Evolutionary conservation across 2,329 filamentous ascomycete genomes (phyloP).

Genomic region (Keithomyces neogunnii): DNA sequence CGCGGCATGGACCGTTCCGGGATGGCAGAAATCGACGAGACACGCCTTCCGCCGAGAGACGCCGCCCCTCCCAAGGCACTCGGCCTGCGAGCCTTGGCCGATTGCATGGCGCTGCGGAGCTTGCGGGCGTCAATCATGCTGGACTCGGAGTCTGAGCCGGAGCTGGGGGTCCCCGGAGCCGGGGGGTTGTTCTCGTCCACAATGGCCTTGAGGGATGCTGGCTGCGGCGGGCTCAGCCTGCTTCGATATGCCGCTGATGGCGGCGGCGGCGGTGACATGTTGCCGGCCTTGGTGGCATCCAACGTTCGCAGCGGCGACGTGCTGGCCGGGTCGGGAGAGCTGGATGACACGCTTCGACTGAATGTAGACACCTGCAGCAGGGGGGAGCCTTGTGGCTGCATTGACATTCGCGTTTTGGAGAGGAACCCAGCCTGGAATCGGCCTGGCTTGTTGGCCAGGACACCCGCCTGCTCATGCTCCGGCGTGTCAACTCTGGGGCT

Average conservation of each 20-base stretch:
- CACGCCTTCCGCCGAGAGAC: slow-evolving; percentile 27
- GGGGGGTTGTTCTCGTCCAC: slow-evolving; percentile 46
- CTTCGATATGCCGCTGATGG: slow-evolving; percentile 15
- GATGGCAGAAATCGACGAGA: slow-evolving; percentile 34
- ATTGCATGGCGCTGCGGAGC: slow-evolving; percentile 46
- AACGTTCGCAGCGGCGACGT: slow-evolving; percentile 42
- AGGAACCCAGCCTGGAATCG: slow-evolving; percentile 88
- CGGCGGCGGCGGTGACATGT: slow-evolving; percentile 37
- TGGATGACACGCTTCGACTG: slow-evolving; percentile 47
- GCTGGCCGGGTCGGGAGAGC: slow-evolving; percentile 20
- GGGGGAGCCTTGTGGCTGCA: slow-evolving; percentile 50
- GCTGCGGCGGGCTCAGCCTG: slow-evolving; percentile 11
- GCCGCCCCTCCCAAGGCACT: slow-evolving; percentile 28
- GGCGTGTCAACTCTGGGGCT: slow-evolving; percentile 30
- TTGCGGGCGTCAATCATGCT: slow-evolving; percentile 43
- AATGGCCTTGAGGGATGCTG: slow-evolving; percentile 22
- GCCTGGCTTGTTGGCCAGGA: slow-evolving; percentile 45
- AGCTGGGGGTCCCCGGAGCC: slow-evolving; percentile 24
- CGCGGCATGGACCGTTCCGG: slow-evolving; percentile 18
- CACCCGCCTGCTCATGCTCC: slow-evolving; percentile 12
- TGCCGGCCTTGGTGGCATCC: slow-evolving; percentile 41
- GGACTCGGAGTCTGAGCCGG: slow-evolving; percentile 42
- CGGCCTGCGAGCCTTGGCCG: slow-evolving; percentile 35
- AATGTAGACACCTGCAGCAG: slow-evolving; percentile 46
- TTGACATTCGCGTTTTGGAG: slow-evolving; percentile 42